Conservation (phyloP, 306 rosid species). For the Cucumis melo region DNA sequence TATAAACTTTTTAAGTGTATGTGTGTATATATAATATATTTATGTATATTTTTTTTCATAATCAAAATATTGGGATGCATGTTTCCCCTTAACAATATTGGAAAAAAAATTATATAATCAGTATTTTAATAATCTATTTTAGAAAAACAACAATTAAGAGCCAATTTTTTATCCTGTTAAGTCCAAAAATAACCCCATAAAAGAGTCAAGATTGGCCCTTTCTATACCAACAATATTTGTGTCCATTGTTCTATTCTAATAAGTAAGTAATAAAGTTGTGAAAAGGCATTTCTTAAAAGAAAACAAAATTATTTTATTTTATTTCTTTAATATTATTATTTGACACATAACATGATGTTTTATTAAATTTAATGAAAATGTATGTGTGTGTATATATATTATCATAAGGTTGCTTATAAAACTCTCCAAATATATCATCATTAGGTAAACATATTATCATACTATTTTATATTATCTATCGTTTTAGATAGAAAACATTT, state of each 20-base stretch:
- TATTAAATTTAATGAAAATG: not conserved
- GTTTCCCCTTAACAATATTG: too few species aligned
- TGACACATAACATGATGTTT: too few species aligned
- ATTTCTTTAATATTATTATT: too few species aligned
- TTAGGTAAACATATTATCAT: not conserved
- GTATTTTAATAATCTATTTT: too few species aligned
- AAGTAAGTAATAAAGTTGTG: too few species aligned
- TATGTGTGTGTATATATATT: not conserved
- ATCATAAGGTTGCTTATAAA: not conserved
- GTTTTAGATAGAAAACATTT: not conserved
- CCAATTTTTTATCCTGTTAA: not conserved
- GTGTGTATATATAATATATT: too few species aligned
- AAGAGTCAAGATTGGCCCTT: not conserved
- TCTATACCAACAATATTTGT: not conserved
- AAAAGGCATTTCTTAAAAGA: not conserved
- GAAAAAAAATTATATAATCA: too few species aligned
- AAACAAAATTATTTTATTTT: not conserved
- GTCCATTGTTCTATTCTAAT: too few species aligned
- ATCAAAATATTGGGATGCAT: not conserved
- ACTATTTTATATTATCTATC: not conserved
- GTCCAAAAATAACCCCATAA: not conserved
- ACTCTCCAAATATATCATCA: not conserved
- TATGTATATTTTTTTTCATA: too few species aligned
- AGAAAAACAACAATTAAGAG: not conserved
- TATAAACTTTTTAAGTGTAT: too few species aligned